These are phyloP conservation scores for Gossypium raimondii DNA, from an alignment of 345 rosid genomes.

Conservation along the genomic window DNA sequence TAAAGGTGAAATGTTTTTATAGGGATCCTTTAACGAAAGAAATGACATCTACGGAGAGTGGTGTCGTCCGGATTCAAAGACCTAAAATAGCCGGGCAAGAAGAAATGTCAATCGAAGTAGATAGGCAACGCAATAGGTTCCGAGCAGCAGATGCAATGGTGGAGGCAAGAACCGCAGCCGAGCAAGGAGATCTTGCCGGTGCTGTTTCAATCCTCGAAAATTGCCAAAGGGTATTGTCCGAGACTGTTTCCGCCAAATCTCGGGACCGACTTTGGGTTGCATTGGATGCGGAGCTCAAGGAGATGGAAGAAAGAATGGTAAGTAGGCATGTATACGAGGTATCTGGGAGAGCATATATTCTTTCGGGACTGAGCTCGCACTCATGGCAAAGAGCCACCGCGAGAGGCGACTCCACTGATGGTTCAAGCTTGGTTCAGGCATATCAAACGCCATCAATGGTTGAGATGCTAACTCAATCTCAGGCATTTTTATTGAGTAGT, in stretches of 20 bases:
- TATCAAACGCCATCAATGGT: slow-evolving; percentile 93
- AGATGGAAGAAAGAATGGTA: slow-evolving; percentile 95
- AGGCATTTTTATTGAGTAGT: slow-evolving; percentile 50
- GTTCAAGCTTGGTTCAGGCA: slow-evolving; percentile 74
- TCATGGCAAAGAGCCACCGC: slow-evolving; percentile 99
- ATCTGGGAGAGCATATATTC: slow-evolving; percentile 90
- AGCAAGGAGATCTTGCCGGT: slow-evolving; percentile 66
- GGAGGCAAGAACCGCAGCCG: slow-evolving; percentile 70
- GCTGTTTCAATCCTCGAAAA: slow-evolving; percentile 67
- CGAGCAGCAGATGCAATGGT: slow-evolving; percentile 90
- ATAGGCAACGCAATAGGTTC: slow-evolving; percentile 85
- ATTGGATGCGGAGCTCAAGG: slow-evolving; percentile 85
- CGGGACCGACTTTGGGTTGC: slow-evolving; percentile 70
- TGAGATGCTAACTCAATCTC: slow-evolving; percentile 88
- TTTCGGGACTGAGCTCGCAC: slow-evolving; percentile 95
- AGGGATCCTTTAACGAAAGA: slow-evolving; percentile 77
- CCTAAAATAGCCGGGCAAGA: slow-evolving; percentile 45
- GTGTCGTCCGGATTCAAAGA: slow-evolving; percentile 54
- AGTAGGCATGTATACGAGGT: slow-evolving; percentile 90
- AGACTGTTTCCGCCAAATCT: slow-evolving; percentile 61
- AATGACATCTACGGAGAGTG: slow-evolving; percentile 44
- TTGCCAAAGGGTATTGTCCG: slow-evolving; percentile 49
- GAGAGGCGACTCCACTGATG: slow-evolving; percentile 88
- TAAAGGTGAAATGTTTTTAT: slow-evolving; percentile 69
- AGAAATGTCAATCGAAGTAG: slow-evolving; percentile 75